Conservation (phyloP, 805 yeast genomes). For the Lipomyces spencermartinsiae region DNA sequence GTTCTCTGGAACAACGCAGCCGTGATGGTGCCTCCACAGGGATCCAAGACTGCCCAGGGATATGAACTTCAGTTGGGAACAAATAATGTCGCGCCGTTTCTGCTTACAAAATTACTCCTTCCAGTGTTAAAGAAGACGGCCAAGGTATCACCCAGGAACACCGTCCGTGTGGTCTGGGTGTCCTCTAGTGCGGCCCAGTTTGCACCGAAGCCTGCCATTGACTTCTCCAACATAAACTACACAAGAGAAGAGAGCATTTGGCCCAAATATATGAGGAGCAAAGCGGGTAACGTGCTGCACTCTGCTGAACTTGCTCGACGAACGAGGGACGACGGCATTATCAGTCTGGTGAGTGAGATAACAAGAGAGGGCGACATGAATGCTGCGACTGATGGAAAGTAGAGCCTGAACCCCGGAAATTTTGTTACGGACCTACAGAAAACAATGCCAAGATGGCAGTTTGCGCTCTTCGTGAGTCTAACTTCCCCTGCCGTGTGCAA, state of each 20-base stretch:
- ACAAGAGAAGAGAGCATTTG: conserved; percentile 33
- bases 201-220: conserved; percentile 48
- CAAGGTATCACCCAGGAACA: conserved; percentile 29
- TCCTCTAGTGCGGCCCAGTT: conserved; percentile 49
- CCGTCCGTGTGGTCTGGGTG: conserved; percentile 53
- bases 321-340: conserved; percentile 7
- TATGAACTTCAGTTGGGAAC: conserved; percentile 55
- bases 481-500: neutral
- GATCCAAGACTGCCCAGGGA: conserved; percentile 51
- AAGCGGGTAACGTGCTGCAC: conserved; percentile 47
- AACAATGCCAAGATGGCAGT: conserved; percentile 20
- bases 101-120: conserved; percentile 50
- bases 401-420: conserved; percentile 18
- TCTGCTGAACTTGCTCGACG: conserved; percentile 7
- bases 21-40: conserved; percentile 45
- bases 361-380: neutral
- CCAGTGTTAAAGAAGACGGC: conserved; percentile 51
- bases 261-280: conserved; percentile 51
- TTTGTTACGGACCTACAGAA: conserved; percentile 12
- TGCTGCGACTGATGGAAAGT: conserved; percentile 2
- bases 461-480: conserved; percentile 10
- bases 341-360: conserved; percentile 15
- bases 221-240: conserved; percentile 46
- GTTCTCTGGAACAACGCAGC: conserved; percentile 54
- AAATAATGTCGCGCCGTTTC: conserved; percentile 55